Base-by-base conservation (phyloP, 306 rosid species). In the Prunus mume region DNA sequence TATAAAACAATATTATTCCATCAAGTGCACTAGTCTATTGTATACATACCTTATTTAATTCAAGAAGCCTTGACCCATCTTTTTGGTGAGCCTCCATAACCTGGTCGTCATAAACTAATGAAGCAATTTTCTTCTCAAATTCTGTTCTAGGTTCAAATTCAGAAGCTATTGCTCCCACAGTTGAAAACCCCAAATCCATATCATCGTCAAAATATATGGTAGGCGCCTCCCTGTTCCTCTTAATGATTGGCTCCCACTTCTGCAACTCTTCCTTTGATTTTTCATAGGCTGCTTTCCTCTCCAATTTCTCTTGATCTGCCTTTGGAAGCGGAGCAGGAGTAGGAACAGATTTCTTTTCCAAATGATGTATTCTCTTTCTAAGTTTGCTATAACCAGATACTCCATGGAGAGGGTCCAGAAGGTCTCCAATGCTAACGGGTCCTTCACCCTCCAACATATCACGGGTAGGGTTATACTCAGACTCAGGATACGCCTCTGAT, bases 161-260 rank as follows among this genome's bases (percentile, higher is more conserved):
- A 20, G 97, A 88, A 74, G 99, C 96, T 64, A 91, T 92, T 61
- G 93, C 93, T 81, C 98, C 98, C 74, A 92, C 89, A 19, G 97
- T 88, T 69, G 97, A 89, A 90, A 81, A 87, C 49, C 91, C 92
- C 58, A 95, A 32, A 76, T 92, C 83, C 61, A 79, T 75, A 56
- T 91, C 79, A 76, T 80, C 89, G 79, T 87, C 93, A 82, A 95
- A 89, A 71, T 69, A 84, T 58, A 90, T 5, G 72, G 92, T 89
- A 67, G 92, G 85, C 3, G 91, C 93, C 82, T 91, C 97, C 76
- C 99, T 85, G 70, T 92, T 92, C 82, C 76, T 89, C 91, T 92
- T 83, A 79, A 96, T 81, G 75, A 87, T 74, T 66, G 80, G 90
- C 76, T 88, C 93, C 98, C 98, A 96, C 89, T 83, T 88, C 11